A percentile compares a stretch with the other conserved stretches of the same genome.
phyloP scores from a whole-genome alignment of 345 rosid genomes.

The Syzygium oleosum region DNA sequence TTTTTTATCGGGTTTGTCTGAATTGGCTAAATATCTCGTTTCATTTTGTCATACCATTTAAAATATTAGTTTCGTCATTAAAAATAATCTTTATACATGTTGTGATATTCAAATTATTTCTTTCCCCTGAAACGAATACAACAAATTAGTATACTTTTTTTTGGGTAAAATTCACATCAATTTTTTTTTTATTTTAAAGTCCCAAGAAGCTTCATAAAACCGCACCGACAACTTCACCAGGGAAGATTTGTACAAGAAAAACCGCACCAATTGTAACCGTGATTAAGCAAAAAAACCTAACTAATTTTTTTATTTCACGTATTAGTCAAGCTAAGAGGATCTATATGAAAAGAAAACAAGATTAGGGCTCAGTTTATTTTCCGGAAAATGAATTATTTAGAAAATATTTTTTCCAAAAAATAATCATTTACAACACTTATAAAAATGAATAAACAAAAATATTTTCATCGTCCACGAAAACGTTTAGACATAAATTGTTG shows the following conservation, averaged over 20 bases:
- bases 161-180: no score
- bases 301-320: background rate
- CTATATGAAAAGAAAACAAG: background rate
- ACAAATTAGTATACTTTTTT: no score
- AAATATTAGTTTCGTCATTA: background rate
- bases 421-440: background rate
- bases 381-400: background rate
- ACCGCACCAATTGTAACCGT: no score
- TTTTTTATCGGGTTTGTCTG: background rate
- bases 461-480: background rate
- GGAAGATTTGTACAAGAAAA: no score
- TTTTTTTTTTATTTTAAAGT: no score
- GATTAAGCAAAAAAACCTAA: background rate
- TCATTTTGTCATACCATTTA: background rate
- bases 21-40: background rate
- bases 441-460: background rate
- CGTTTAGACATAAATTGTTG: background rate
- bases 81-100: background rate
- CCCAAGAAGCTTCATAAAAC: no score
- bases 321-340: background rate
- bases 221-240: no score
- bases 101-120: background rate
- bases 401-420: background rate
- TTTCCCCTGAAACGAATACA: no score
- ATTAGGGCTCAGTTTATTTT: background rate